A percentile compares a stretch with the other conserved stretches of the same genome.
Evolutionary conservation across 257 asterid genomes (phyloP).

Genomic region (Scutellaria minor): DNA sequence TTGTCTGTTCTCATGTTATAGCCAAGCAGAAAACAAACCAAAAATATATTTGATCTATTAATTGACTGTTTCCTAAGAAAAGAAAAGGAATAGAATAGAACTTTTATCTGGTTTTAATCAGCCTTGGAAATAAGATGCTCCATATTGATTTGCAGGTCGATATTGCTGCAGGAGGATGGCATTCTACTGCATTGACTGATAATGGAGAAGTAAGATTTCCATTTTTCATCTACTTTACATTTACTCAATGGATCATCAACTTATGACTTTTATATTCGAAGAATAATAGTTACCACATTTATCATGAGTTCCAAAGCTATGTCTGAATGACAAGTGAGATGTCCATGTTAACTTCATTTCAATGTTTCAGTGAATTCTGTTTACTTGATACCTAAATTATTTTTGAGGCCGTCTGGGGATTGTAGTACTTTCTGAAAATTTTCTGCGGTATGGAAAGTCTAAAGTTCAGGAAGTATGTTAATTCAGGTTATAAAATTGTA

Average conservation of each 20-base stretch:
- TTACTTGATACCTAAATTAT: slow-evolving; percentile 18
- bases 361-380: slow-evolving; percentile 6
- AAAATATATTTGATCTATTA: background rate
- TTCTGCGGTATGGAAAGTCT: background rate
- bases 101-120: slow-evolving; percentile 23
- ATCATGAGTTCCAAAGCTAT: background rate
- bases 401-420: background rate
- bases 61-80: slow-evolving; percentile 1
- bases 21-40: slow-evolving; percentile 19
- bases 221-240: slow-evolving; percentile 13
- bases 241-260: background rate
- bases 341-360: slow-evolving; percentile 15
- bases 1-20: slow-evolving; percentile 1
- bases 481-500: background rate
- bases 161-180: slow-evolving; percentile 99
- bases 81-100: background rate
- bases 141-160: slow-evolving; percentile 68
- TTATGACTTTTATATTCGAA: background rate
- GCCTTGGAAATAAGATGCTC: slow-evolving; percentile 18
- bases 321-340: slow-evolving; percentile 2
- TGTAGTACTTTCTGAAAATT: background rate
- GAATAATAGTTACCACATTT: background rate
- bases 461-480: background rate
- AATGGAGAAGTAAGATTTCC: slow-evolving; percentile 77
- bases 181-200: slow-evolving; percentile 92